Conservation (phyloP, 495 filamentous ascomycete genomes). For the Penicillium cosmopolitanum region DNA sequence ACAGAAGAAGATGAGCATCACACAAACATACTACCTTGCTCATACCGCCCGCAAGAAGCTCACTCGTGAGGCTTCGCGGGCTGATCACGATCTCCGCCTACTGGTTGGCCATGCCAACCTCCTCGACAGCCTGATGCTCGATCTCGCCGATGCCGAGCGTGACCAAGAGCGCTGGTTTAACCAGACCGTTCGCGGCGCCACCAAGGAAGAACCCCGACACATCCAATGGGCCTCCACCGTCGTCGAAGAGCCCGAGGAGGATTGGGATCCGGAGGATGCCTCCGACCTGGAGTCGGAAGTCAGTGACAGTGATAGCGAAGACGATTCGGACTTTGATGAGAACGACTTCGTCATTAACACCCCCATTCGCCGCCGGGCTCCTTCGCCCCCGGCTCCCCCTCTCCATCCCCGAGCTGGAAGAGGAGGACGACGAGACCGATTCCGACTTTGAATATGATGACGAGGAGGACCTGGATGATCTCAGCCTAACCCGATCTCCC, state of each 20-base stretch:
- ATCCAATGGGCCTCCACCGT: constrained; percentile 88
- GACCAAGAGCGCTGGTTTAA: constrained; percentile 99
- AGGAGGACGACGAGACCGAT: constrained; percentile 56
- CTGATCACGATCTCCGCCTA: constrained; percentile 91
- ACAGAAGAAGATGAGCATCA: constrained; percentile 89
- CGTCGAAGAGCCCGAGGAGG: constrained; percentile 72
- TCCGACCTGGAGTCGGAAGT: constrained; percentile 57
- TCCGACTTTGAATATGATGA: constrained; percentile 64
- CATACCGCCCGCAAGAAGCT: constrained; percentile 96
- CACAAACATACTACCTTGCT: constrained; percentile 96
- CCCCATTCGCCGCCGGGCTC: constrained; percentile 43
- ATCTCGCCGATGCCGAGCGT: constrained; percentile 89
- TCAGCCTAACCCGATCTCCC: constrained; percentile 72
- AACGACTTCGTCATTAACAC: constrained; percentile 45
- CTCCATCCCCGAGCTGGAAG: constrained; percentile 46
- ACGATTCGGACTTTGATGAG: constrained; percentile 58
- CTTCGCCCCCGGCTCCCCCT: constrained; percentile 41
- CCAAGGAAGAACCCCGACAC: constrained; percentile 64
- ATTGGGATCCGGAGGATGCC: constrained; percentile 66
- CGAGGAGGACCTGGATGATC: constrained; percentile 64
- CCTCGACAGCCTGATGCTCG: constrained; percentile 93
- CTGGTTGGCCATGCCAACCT: constrained; percentile 98
- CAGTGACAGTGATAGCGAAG: constrained; percentile 65
- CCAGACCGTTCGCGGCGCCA: constrained; percentile 81
- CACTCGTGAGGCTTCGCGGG: constrained; percentile 80